Percentiles rank a stretch among this genome's conserved stretches.
Evolutionary conservation across 108 stramenopile genomes (phyloP).

Genomic region (Asterionellopsis glacialis): DNA sequence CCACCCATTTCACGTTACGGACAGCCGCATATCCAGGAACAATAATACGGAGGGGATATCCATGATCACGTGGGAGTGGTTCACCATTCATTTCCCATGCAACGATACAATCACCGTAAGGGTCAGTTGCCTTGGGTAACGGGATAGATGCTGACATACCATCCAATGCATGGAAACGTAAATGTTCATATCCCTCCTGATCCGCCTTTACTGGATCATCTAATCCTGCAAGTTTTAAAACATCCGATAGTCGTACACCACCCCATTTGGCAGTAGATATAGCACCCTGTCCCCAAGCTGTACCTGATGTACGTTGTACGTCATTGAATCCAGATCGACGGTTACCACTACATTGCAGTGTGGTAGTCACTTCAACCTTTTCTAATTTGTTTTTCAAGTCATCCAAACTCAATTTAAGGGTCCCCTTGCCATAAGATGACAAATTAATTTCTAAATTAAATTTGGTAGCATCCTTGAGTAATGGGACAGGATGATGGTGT

Average conservation of each 20-base stretch:
- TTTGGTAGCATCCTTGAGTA: constrained; percentile 57
- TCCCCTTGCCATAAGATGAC: constrained; percentile 36
- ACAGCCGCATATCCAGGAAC: constrained; percentile 92
- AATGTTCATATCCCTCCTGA: constrained; percentile 42
- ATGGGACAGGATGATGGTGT: constrained; percentile 87
- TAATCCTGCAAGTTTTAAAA: constrained; percentile 68
- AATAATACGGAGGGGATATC: constrained; percentile 91
- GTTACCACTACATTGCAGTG: constrained; percentile 98
- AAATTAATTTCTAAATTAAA: constrained; percentile 66
- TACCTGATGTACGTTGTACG: constrained; percentile 80
- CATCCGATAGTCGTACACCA: constrained; percentile 84
- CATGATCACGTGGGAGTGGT: constrained; percentile 90
- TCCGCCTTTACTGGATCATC: constrained; percentile 50
- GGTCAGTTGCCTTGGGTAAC: constrained; percentile 77
- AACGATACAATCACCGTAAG: constrained; percentile 89
- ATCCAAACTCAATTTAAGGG: constrained; percentile 42
- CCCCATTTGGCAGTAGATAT: constrained; percentile 93
- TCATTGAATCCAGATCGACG: constrained; percentile 84
- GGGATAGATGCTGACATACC: constrained; percentile 83
- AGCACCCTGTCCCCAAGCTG: constrained; percentile 89
- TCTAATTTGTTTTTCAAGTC: constrained; percentile 61
- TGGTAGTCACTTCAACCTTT: constrained; percentile 66
- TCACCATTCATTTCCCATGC: constrained; percentile 97
- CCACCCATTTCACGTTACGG: constrained; percentile 80
- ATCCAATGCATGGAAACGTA: constrained; percentile 83